Evolutionary conservation across 768 basidiomycete genomes (phyloP), one percentile per base, ranked within the genome.

Genomic region (Serendipita sp.): DNA sequence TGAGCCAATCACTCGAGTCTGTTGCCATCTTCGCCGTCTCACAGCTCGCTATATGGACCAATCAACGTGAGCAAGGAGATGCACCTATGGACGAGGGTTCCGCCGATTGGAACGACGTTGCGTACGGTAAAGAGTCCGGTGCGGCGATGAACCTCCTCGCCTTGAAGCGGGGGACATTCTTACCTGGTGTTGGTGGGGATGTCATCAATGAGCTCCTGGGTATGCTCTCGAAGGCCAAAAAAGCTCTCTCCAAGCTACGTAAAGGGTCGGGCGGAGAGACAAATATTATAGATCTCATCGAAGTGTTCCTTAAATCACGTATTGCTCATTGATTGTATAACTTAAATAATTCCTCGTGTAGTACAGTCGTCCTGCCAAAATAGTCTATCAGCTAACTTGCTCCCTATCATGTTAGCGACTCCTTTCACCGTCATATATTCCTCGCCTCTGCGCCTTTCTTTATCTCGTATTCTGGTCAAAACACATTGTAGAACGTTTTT

Each of bases 41-140:
- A 4, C 89, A 92, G 70, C 81, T 92, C 38, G 85, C 82, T 4
- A 81, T 87, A 80, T 89, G 86, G 84, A 76, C 89, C 8, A 81
- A 82, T 45, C 88, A 85, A 69, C 85, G 86, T 3, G 87, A 88
- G 64, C 80, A 83, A 68, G 86, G 86, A 56, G 70, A 72, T 1
- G 70, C 30, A 45, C 18, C 53, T 7, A 15, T 18, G 54, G 54
- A 56, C 38, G 54, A 65, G 38, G 54, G 13, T 41, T 7, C 53
- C 30, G 45, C 54, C 8, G 56, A 60, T n/a, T 60, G 56, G 56
- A 38, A 60, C n/a, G 56, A 60, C 37, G 34, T 60, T 32, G 56
- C 28, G 8, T 60, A 60, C n/a, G 56, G 56, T 4, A 60, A 60
- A 18, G 56, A 60, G 16, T 35, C 56, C 10, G 8, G 28, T 8